Percentiles rank a stretch among this genome's conserved stretches.
Conservation (phyloP, 2,329 filamentous ascomycete genomes). For the Epicoccum nigrum region DNA sequence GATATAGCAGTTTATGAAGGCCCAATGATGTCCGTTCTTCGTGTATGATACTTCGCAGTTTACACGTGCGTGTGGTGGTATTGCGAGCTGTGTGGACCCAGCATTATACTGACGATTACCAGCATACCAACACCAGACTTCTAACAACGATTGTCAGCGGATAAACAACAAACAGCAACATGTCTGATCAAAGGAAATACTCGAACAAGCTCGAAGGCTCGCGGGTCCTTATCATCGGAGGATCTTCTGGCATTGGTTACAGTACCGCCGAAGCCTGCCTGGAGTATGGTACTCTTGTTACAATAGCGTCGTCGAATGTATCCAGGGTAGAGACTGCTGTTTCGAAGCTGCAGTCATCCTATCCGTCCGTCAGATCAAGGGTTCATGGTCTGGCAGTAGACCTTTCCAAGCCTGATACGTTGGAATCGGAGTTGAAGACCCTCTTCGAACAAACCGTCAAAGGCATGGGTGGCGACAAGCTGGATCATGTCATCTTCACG, state of each 20-base stretch:
- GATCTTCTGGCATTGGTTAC: constrained; percentile 67
- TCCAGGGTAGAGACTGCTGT: constrained; percentile 57
- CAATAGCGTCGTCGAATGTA: constrained; percentile 64
- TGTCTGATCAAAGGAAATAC: constrained; percentile 53
- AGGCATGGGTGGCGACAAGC: constrained; percentile 34
- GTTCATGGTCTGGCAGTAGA: constrained; percentile 56
- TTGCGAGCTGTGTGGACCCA: not conserved
- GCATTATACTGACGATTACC: constrained; percentile 10
- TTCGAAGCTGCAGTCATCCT: constrained; percentile 50
- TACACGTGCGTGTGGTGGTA: constrained; percentile 34
- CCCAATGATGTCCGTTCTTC: no score
- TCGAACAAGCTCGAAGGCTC: constrained; percentile 55
- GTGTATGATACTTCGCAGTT: constrained; percentile 68
- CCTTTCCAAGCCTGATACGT: constrained; percentile 53
- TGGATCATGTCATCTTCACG: constrained; percentile 65
- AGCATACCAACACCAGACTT: not conserved
- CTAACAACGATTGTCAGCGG: not conserved
- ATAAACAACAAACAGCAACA: constrained; percentile 5
- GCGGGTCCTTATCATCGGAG: constrained; percentile 66
- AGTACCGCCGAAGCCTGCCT: constrained; percentile 64
- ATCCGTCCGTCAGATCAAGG: constrained; percentile 50
- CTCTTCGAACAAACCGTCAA: constrained; percentile 52
- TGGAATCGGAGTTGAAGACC: constrained; percentile 56
- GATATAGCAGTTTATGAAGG: not conserved
- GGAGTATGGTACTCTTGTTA: constrained; percentile 62